Conservation (phyloP, 768 basidiomycete genomes). For the Trametopsis cervina region DNA sequence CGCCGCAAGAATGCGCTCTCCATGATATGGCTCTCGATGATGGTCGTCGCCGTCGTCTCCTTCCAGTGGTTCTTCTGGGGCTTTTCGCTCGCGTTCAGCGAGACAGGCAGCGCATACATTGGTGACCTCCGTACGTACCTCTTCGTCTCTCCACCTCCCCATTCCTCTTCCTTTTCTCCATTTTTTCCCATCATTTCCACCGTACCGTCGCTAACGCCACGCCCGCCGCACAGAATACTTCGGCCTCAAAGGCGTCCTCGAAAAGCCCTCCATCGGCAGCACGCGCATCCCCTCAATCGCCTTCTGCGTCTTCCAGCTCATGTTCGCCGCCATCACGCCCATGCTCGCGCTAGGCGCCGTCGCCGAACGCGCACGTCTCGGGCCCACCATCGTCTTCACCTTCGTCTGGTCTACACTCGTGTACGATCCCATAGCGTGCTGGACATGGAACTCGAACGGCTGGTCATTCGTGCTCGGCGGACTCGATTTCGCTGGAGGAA, state of each 20-base stretch:
- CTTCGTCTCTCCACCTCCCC: not conserved
- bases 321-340: constrained; percentile 88
- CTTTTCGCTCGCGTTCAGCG: constrained; percentile 86
- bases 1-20: constrained; percentile 90
- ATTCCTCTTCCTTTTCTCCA: constrained; percentile 1
- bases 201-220: not conserved
- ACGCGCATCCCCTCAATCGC: constrained; percentile 63
- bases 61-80: constrained; percentile 99
- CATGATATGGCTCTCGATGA: constrained; percentile 80
- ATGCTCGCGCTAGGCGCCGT: constrained; percentile 90
- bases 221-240: constrained; percentile 84
- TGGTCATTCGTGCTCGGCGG: constrained; percentile 77
- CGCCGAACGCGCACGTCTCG: constrained; percentile 81
- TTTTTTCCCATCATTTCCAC: not conserved
- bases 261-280: constrained; percentile 68
- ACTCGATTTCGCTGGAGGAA: constrained; percentile 92
- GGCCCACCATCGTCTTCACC: constrained; percentile 84
- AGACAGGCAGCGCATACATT: constrained; percentile 67
- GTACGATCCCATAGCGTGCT: constrained; percentile 92
- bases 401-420: constrained; percentile 83
- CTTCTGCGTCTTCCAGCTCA: constrained; percentile 82
- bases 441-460: constrained; percentile 87
- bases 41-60: constrained; percentile 69
- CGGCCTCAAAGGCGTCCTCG: constrained; percentile 71
- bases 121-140: constrained; percentile 68